Conservation (phyloP, 225 moss, liverwort and hornwort genomes). For the Physcomitrium patens region DNA sequence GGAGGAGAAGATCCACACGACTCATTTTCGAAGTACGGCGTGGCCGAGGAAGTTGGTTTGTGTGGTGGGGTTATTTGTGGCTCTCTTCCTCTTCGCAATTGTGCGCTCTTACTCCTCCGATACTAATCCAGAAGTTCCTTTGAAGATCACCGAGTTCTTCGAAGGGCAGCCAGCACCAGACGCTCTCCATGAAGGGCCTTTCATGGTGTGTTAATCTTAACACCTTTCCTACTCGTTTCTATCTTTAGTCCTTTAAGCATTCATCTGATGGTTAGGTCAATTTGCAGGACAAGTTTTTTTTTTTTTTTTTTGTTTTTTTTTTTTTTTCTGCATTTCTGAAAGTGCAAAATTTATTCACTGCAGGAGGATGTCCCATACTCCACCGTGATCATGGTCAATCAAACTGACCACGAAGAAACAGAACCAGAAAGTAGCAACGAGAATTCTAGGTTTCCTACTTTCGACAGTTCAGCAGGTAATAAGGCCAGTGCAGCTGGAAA, state of each 20-base stretch:
- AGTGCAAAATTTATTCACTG: neutral
- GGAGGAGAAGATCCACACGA: constrained; percentile 25
- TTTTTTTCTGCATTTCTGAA: neutral
- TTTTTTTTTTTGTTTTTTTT: neutral
- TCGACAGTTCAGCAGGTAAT: neutral
- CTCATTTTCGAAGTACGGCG: constrained; percentile 34
- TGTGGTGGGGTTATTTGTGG: constrained; percentile 12
- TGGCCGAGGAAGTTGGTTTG: constrained; percentile 34
- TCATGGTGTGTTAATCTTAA: constrained; percentile 17
- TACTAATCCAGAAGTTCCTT: constrained; percentile 18
- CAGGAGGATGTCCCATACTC: constrained; percentile 24
- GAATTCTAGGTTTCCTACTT: neutral
- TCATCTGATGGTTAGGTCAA: too few relatives aligned
- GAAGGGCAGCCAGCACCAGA: constrained; percentile 8
- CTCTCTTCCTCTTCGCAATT: constrained; percentile 38
- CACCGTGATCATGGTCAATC: neutral
- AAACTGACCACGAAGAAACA: constrained; percentile 9
- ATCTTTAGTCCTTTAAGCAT: too few relatives aligned
- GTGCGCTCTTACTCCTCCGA: constrained; percentile 32
- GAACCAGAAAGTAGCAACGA: constrained; percentile 20
- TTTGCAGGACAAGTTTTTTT: neutral
- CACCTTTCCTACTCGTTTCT: neutral
- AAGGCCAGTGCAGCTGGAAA: constrained; percentile 22
- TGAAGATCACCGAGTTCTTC: constrained; percentile 22
- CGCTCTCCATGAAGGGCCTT: constrained; percentile 5